Percentiles rank a stretch among this genome's conserved stretches.
phyloP scores from a whole-genome alignment of 306 rosid genomes.

The Vigna unguiculata region DNA sequence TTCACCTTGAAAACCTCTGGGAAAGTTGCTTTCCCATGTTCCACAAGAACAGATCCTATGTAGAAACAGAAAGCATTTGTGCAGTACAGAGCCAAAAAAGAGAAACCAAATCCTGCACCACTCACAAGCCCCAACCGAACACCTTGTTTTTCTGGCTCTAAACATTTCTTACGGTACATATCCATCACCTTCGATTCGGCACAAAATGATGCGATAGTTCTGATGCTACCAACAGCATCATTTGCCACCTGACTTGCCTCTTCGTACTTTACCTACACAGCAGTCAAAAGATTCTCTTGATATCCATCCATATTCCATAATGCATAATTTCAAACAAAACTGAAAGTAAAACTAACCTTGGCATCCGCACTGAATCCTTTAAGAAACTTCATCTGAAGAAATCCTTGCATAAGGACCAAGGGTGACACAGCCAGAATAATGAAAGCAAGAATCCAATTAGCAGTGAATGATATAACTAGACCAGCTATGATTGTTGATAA shows the following conservation, averaged over 20 bases:
- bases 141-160: conserved; percentile 68
- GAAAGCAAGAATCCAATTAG: conserved; percentile 81
- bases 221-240: conserved; percentile 88
- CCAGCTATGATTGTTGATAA: conserved; percentile 64
- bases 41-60: conserved; percentile 71
- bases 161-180: conserved; percentile 66
- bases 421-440: conserved; percentile 72
- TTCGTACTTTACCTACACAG: conserved; percentile 77
- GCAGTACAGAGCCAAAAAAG: conserved; percentile 64
- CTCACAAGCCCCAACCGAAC: conserved; percentile 74
- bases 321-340: background rate
- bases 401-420: conserved; percentile 61
- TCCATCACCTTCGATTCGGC: conserved; percentile 87
- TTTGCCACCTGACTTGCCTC: conserved; percentile 96
- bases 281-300: conserved; percentile 7
- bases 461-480: conserved; percentile 74
- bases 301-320: background rate
- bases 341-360: conserved; percentile 59
- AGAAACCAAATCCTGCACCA: conserved; percentile 77
- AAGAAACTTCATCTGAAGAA: conserved; percentile 59
- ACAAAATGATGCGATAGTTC: conserved; percentile 95
- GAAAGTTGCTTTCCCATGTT: conserved; percentile 69
- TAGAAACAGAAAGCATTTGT: conserved; percentile 81
- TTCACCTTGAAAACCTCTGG: conserved; percentile 85
- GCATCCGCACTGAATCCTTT: conserved; percentile 89